These are phyloP conservation scores for Rhodotorula mucilaginosa DNA, from an alignment of 1,284 basidiomycete species.

Conservation along the genomic window DNA sequence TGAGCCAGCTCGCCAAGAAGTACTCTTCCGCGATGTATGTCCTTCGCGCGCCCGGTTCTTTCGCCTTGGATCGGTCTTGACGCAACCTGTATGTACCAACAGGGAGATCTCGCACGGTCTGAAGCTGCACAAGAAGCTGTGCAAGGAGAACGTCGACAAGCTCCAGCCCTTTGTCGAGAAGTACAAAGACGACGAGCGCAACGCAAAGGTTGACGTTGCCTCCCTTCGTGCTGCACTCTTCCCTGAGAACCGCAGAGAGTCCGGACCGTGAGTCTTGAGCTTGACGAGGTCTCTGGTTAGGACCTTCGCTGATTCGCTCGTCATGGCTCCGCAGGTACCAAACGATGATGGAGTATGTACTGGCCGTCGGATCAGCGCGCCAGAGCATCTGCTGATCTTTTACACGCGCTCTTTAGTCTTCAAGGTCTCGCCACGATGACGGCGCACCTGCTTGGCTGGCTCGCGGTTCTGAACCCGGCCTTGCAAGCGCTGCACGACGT, in stretches of 20 bases:
- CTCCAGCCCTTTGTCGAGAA: slow-evolving; percentile 3
- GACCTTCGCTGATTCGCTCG: no score
- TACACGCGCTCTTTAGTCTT: neutral
- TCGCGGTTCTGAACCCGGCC: neutral
- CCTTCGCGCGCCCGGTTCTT: no score
- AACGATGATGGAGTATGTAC: slow-evolving; percentile 9
- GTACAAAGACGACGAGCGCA: slow-evolving; percentile 7
- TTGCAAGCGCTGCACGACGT: slow-evolving; percentile 14
- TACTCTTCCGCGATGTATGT: slow-evolving; percentile 2
- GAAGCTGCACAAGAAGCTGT: slow-evolving; percentile 15
- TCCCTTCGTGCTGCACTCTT: neutral
- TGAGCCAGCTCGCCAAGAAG: slow-evolving; percentile 5
- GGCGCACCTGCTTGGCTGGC: slow-evolving; percentile 13
- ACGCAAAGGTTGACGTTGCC: slow-evolving; percentile 6
- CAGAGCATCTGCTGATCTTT: no score
- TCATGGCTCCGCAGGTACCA: neutral
- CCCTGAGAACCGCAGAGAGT: neutral
- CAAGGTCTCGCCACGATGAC: slow-evolving; percentile 7
- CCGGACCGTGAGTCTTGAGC: neutral
- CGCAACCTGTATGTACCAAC: no score
- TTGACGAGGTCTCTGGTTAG: no score
- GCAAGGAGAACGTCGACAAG: slow-evolving; percentile 1
- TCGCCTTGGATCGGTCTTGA: no score
- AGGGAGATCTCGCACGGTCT: slow-evolving; percentile 4
- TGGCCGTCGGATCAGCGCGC: no score